These are phyloP conservation scores for Rhododendron ferrugineum DNA, from an alignment of 148 eudicot genomes.

Conservation along the genomic window DNA sequence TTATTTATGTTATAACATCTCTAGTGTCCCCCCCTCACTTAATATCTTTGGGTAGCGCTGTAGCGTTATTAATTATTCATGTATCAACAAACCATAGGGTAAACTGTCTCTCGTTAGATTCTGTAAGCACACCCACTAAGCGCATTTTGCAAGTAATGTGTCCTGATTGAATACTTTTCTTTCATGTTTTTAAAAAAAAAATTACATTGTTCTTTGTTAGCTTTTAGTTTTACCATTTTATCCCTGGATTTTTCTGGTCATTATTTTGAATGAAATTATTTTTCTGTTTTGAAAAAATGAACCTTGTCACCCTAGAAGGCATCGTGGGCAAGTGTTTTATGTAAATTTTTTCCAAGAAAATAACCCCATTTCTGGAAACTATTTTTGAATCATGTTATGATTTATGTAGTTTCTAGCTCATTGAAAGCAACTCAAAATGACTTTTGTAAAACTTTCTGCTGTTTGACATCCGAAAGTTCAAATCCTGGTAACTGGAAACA, in stretches of 20 bases:
- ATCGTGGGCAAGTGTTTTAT: not conserved
- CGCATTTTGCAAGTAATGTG: not conserved
- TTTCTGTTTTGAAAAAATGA: not conserved
- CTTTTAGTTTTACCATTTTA: not conserved
- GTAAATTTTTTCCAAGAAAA: not conserved
- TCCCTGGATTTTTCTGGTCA: not conserved
- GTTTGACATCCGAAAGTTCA: not conserved
- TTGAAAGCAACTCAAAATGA: not conserved
- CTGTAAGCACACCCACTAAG: not conserved
- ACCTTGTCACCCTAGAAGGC: not conserved
- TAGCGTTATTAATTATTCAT: not conserved
- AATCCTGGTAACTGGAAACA: not conserved
- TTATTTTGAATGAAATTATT: not conserved
- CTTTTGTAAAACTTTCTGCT: not conserved
- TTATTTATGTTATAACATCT: not conserved
- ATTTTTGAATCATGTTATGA: not conserved
- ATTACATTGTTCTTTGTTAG: not conserved
- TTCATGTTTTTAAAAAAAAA: not conserved
- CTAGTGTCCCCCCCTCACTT: too few species aligned
- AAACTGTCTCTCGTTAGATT: not conserved
- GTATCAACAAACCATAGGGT: not conserved
- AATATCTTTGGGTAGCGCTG: not conserved
- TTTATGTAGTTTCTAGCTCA: not conserved
- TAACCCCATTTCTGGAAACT: not conserved
- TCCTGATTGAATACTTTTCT: not conserved